A percentile compares a stretch with the other conserved stretches of the same genome.
Evolutionary conservation across 2,329 filamentous ascomycete species (phyloP).

Genomic region (Arthroderma uncinatum): DNA sequence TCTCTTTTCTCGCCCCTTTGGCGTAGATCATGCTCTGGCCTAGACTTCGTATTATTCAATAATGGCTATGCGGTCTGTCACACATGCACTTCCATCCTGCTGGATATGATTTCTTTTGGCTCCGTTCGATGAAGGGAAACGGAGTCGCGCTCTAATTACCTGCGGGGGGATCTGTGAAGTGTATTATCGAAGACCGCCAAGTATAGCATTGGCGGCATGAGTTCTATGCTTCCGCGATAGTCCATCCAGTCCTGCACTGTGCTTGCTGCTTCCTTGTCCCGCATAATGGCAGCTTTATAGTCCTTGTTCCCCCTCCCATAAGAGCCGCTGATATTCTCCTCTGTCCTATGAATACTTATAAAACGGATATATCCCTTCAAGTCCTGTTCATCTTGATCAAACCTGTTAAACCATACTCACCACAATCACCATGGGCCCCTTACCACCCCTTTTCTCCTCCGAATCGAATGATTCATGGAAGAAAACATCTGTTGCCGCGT

Average conservation of each 20-base stretch:
- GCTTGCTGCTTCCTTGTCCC: too few relatives aligned
- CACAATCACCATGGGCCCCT: not conserved
- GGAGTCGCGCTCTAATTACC: not conserved
- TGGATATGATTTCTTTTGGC: not conserved
- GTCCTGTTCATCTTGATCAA: not conserved
- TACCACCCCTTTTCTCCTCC: not conserved
- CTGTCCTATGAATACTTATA: not conserved
- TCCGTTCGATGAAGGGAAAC: not conserved
- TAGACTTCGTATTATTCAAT: not conserved
- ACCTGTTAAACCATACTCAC: not conserved
- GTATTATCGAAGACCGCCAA: not conserved
- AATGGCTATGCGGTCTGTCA: not conserved
- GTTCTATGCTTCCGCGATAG: not conserved
- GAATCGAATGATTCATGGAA: slow-evolving; percentile 3
- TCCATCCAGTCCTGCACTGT: not conserved
- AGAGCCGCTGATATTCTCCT: not conserved
- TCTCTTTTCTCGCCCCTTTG: not conserved
- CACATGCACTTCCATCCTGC: not conserved
- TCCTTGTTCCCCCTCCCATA: not conserved
- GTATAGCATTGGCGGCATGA: not conserved
- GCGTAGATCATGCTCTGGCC: not conserved
- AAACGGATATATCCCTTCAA: not conserved
- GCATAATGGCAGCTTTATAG: not conserved
- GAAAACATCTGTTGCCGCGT: slow-evolving; percentile 29
- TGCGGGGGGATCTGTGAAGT: not conserved